Evolutionary conservation across 108 stramenopile species (phyloP), one percentile per base, ranked within the genome.

Genomic region (Skeletonema costatum): DNA sequence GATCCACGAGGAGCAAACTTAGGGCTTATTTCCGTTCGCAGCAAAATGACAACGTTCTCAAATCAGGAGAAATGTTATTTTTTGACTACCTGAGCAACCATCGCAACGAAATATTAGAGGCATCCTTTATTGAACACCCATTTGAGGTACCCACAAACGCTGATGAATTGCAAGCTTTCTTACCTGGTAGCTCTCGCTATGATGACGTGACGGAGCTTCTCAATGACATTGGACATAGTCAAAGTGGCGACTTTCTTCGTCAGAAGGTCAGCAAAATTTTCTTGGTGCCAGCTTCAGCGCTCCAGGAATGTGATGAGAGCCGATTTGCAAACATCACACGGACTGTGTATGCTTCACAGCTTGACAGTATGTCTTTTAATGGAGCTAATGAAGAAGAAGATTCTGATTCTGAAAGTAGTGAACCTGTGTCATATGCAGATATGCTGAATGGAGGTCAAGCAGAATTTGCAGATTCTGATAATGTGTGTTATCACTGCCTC

Each of bases 1-100:
- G 96, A 44, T 92, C 91, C 8, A 92, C 96, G n/a, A 79, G 93
- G 38, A 88, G 92, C 10, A 93, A 93, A 71, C 86, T 97, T 7
- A 80, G 96, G 9, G 73, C 89, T 5, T 93, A 94, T 82, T 97
- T 97, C 72, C 87, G 96, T 32, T 42, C 58, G 14, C 83, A 86
- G 64, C 92, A 93, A 78, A 87, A 84, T 67, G 90, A 93, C 71
- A 91, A 84, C 66, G 70, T 93, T 16, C 64, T 74, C 25, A 91
- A 88, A 66, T 91, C 92, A 9, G 94, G 94, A 12, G 82, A 89
- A 51, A 90, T 89, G 44, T 41, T 93, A 16, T 68, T 95, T 46
- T 85, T 89, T 80, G 90, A 93, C 73, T 93, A 90, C 78, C 72
- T 95, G 5, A 32, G 59, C 19, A 87, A 90, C 71, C 90, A 93